Conservation (phyloP, 768 basidiomycete species). For the Podaxis sp. region DNA sequence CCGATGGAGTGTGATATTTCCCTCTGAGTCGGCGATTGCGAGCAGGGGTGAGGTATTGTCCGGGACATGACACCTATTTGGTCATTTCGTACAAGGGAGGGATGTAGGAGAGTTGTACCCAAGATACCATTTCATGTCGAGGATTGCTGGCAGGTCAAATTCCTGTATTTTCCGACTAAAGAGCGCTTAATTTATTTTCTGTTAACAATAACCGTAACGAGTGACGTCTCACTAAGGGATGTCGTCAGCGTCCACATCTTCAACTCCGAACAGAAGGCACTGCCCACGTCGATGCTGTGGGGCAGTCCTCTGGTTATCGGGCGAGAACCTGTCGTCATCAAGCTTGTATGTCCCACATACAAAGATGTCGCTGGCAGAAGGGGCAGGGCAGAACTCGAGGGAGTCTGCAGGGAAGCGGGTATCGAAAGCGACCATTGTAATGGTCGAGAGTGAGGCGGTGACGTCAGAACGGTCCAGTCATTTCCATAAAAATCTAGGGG, state of each 20-base stretch:
- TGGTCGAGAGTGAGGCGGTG: background rate
- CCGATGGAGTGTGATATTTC: conserved; percentile 64
- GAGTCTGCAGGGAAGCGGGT: conserved; percentile 88
- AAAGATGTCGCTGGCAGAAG: conserved; percentile 58
- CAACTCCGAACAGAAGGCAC: conserved; percentile 66
- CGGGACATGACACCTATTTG: conserved; percentile 58
- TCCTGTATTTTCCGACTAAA: conserved; percentile 62
- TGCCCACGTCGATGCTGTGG: conserved; percentile 55
- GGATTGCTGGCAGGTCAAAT: conserved; percentile 75
- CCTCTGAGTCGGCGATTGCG: conserved; percentile 85
- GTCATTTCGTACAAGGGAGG: background rate
- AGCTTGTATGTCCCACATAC: conserved; percentile 94
- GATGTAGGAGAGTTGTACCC: background rate
- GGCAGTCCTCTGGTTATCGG: conserved; percentile 15
- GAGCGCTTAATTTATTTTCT: background rate
- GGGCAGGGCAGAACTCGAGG: conserved; percentile 86
- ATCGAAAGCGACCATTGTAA: conserved; percentile 35
- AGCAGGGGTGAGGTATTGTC: conserved; percentile 46
- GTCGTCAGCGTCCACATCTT: conserved; percentile 27
- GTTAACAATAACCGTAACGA: background rate
- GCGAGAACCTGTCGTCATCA: conserved; percentile 32
- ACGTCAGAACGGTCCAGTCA: conserved; percentile 5
- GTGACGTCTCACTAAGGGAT: conserved; percentile 33
- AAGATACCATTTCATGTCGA: conserved; percentile 91
- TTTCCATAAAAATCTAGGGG: conserved; percentile 1